phyloP scores from a whole-genome alignment of 2,329 filamentous ascomycete genomes.

The Plectosphaerella cucumerina region DNA sequence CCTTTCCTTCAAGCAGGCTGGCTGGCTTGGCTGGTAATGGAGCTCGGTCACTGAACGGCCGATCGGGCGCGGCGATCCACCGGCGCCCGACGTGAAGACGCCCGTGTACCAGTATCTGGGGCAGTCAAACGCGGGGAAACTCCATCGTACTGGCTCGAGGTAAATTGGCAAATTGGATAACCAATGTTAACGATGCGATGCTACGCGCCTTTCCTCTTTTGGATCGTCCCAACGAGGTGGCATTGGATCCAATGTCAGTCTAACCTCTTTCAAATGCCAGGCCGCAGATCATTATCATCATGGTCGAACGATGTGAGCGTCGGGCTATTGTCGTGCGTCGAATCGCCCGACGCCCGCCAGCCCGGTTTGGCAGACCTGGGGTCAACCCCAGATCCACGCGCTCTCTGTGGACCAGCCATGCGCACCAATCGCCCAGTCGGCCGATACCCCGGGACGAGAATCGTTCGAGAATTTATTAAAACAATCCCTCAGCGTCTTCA shows the following conservation, averaged over 20 bases:
- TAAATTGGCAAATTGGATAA: no score
- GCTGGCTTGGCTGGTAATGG: no score
- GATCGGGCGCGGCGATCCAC: constrained; percentile 1
- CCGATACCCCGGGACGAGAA: not conserved
- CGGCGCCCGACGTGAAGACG: constrained; percentile 1
- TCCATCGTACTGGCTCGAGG: not conserved
- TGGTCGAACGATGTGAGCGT: not conserved
- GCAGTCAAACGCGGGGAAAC: not conserved
- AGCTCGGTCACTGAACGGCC: constrained; percentile 1
- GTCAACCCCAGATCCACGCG: not conserved
- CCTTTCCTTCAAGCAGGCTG: constrained; percentile 1
- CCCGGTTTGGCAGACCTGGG: not conserved
- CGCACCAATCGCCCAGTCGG: not conserved
- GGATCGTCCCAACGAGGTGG: not conserved
- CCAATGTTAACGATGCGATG: not conserved
- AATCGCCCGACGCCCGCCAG: not conserved
- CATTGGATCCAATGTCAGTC: not conserved
- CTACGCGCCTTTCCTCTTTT: constrained; percentile 1
- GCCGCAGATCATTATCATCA: not conserved
- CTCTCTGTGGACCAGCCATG: not conserved
- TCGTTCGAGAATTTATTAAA: not conserved
- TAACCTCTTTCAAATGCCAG: not conserved
- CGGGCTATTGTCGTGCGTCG: constrained; percentile 1
- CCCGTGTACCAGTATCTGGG: not conserved
- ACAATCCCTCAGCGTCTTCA: constrained; percentile 1